Percentiles rank a stretch among this genome's conserved stretches.
Conservation (phyloP, 495 filamentous ascomycete species). For the Daldinia concentrica region DNA sequence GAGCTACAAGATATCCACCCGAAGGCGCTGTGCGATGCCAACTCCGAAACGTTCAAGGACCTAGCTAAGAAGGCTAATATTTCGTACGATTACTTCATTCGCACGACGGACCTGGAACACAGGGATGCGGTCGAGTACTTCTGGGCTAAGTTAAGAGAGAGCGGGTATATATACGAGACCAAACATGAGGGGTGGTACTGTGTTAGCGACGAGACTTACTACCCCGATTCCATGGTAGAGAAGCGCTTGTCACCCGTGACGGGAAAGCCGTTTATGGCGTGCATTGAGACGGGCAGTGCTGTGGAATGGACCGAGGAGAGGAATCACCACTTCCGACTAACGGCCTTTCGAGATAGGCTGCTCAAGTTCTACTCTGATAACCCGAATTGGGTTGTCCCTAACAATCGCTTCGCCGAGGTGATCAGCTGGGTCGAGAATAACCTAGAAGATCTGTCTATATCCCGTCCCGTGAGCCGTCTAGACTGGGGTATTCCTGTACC, state of each 20-base stretch:
- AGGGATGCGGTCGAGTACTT: constrained; percentile 88
- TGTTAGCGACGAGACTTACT: constrained; percentile 95
- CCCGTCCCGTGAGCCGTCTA: constrained; percentile 78
- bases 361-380: constrained; percentile 81
- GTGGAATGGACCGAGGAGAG: constrained; percentile 95
- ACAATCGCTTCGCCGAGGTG: constrained; percentile 71
- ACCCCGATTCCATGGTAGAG: constrained; percentile 78
- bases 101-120: constrained; percentile 86
- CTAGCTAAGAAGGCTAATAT: constrained; percentile 75
- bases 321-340: constrained; percentile 95
- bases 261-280: constrained; percentile 82
- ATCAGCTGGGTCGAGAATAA: constrained; percentile 72
- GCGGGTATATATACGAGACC: constrained; percentile 81
- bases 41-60: constrained; percentile 70
- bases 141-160: constrained; percentile 79
- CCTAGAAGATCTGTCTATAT: constrained; percentile 87
- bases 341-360: constrained; percentile 76
- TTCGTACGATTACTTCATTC: constrained; percentile 83
- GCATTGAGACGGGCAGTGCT: constrained; percentile 85
- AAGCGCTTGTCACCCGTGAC: constrained; percentile 79
- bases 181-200: constrained; percentile 97
- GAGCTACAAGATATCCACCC: constrained; percentile 63
- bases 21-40: constrained; percentile 66
- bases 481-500: constrained; percentile 93
- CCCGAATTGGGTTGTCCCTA: constrained; percentile 74